Base-by-base conservation (phyloP, 257 asterid species). In the Leonotis leonurus region DNA sequence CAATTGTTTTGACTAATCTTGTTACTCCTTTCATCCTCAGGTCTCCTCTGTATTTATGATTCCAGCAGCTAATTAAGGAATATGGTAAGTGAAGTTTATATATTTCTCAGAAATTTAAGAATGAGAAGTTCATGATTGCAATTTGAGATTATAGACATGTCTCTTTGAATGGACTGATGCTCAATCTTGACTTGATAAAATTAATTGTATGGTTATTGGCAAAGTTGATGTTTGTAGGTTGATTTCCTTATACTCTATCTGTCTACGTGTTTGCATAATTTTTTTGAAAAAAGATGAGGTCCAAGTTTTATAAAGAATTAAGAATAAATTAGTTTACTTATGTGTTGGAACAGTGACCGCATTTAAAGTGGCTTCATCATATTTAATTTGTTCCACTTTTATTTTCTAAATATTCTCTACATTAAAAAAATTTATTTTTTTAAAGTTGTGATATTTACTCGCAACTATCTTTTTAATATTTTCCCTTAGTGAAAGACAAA, bases 21-120 rank as follows among this genome's bases (percentile, higher is more conserved):
- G 26, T 18, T 40, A 18, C 43, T 20, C 37, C 37, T 24, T 26
- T 36, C n/a, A 40, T 36, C 40, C 27, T 39, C 51, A 40, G 50
- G 58, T 30, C 49, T 9, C 16, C 50, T 50, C 12, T 32, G 40
- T 35, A 32, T 17, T 21, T 56, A 40, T n/a, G 29, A 18, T 30
- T 32, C 33, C 33, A 56, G 49, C 33, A 36, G 39, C 66, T n/a
- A 25, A n/a, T n/a, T n/a, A n/a, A 45, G 60, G 35, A 57, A 3
- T 30, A 12, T 67, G 65, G 64, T 67, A 56, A 27, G 57, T 32
- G 53, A 22, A 22, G 46, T 18, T 44, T 12, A 55, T 56, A 16
- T 44, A 11, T 56, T 45, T 22, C 17, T 56, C 3, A 5, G 26
- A 32, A 67, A 33, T 56, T 3, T 18, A 20, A 25, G 4, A 30